Conservation (phyloP, 176 grass and related monocot species). For the Eremochloa ophiuroides region DNA sequence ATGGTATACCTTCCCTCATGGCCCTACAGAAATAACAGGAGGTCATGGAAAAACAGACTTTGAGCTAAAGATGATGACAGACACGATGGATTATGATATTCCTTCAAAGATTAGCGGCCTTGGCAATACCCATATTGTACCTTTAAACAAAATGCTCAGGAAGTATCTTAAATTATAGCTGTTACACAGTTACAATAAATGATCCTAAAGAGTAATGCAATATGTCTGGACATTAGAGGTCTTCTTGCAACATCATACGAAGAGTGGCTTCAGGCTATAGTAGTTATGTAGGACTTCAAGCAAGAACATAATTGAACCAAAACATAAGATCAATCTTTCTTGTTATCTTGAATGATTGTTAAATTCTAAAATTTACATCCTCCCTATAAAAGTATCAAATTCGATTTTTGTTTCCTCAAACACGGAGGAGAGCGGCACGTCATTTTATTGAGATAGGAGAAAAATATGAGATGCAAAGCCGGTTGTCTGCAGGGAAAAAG, state of each 20-base stretch:
- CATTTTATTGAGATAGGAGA: background rate
- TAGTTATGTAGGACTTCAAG: background rate
- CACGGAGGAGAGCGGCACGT: background rate
- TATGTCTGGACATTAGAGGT: background rate
- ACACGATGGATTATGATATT: background rate
- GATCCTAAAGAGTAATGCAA: background rate
- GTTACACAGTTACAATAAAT: background rate
- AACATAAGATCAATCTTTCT: background rate
- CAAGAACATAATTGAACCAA: background rate
- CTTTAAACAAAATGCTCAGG: background rate
- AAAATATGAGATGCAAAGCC: background rate
- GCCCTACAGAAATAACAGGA: conserved; percentile 46
- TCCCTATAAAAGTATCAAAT: background rate
- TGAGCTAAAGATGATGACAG: background rate
- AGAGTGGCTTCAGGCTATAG: background rate
- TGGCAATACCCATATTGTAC: background rate
- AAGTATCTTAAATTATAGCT: background rate
- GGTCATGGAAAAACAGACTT: background rate
- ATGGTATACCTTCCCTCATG: conserved; percentile 83
- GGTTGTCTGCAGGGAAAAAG: background rate
- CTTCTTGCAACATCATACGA: background rate
- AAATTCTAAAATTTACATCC: background rate
- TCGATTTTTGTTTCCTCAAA: background rate
- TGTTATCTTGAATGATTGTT: background rate
- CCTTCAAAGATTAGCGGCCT: background rate